Conservation (phyloP, 768 basidiomycete species). For the Leucosporidium scottii region DNA sequence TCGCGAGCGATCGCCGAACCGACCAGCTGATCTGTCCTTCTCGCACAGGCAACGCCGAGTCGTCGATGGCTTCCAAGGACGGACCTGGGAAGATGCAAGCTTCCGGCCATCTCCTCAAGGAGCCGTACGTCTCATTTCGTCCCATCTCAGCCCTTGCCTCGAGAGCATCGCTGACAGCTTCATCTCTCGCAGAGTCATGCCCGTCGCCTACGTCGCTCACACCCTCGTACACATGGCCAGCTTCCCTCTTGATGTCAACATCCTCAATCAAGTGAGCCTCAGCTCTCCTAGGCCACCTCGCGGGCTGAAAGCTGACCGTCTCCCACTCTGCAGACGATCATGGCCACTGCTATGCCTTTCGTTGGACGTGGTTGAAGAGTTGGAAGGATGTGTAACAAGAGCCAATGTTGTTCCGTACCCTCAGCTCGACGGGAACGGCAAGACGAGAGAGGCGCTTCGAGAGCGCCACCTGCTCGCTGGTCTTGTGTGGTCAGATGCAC, state of each 20-base stretch:
- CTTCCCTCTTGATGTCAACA: constrained; percentile 61
- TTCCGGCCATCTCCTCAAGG: constrained; percentile 53
- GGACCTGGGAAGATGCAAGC: constrained; percentile 58
- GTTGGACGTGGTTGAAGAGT: constrained; percentile 48
- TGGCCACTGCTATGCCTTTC: constrained; percentile 50
- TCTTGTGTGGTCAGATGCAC: too few species aligned
- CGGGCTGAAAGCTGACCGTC: too few species aligned
- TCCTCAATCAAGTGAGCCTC: constrained; percentile 48
- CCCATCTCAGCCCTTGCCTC: neutral
- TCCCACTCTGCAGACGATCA: constrained; percentile 22
- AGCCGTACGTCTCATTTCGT: constrained; percentile 43
- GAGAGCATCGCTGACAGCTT: neutral
- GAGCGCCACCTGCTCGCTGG: too few species aligned
- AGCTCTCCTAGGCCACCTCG: too few species aligned
- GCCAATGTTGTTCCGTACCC: too few species aligned
- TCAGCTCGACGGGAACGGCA: too few species aligned
- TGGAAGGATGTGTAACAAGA: neutral
- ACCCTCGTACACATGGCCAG: constrained; percentile 64
- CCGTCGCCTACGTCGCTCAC: constrained; percentile 63
- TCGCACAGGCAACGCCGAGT: constrained; percentile 60
- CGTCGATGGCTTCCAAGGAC: constrained; percentile 52
- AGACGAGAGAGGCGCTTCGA: too few species aligned
- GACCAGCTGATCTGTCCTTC: neutral
- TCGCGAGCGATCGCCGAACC: neutral
- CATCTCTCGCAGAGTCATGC: constrained; percentile 47